Base-by-base conservation (phyloP, 2,329 filamentous ascomycete genomes). In the Xylaria sp. region DNA sequence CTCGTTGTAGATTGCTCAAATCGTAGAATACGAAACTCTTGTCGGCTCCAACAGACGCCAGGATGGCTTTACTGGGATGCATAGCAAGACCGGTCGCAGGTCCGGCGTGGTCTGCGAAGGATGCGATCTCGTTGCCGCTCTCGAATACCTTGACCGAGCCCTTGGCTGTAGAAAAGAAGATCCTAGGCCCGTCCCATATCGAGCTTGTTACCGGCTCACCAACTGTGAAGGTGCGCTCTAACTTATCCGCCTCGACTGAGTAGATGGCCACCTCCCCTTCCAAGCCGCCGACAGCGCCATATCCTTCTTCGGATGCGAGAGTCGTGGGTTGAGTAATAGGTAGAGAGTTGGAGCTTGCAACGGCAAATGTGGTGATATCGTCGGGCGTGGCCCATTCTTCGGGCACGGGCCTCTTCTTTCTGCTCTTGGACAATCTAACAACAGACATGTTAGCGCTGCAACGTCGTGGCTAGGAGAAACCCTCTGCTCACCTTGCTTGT, bases 11-110 rank as follows among this genome's bases (percentile, higher is more conserved):
- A 4, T 84, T 85, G 23, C 85, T 80, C 46, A 97, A 80, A 73
- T 98, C 93, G 80, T 98, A 97, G 70, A 98, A 89, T 1, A 94
- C 89, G 77, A 97, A 94, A 80, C 92, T 95, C 87, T 97, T 97
- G 80, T 99, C 96, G 1, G 89, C 87, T 58, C 95, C 94, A 40
- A 96, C 92, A 0, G 95, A 97, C 2, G 93, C 95, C 56, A 97
- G 79, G 65, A 99, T 89, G 62, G 92, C 88, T 46, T 92, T 92
- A 72, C 92, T 91, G 0, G 96, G 93, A 79, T 99, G 96, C 7
- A 94, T 78, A 42, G 93, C 89, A 66, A 99, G 81, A 5, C 88
- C 91, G 9, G 90, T 96, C 1, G 90, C 92, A 65, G 92, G 86
- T 4, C 94, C 95, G 26, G 94, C 92, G 80, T 99, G 96, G 61